phyloP scores from a whole-genome alignment of 768 basidiomycete species.

The Daedaleopsis sinensis region DNA sequence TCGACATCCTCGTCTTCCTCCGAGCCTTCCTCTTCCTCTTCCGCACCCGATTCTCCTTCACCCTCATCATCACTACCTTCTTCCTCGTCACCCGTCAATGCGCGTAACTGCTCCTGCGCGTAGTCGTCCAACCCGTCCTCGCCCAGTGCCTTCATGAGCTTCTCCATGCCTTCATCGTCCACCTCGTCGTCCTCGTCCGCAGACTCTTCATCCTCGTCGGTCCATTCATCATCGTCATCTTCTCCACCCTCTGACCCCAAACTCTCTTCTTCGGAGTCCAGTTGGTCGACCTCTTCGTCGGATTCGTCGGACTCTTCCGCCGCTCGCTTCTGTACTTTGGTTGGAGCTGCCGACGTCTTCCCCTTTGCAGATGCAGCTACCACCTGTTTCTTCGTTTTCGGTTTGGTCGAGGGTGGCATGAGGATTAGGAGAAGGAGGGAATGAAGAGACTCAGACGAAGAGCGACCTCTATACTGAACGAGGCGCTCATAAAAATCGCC shows the following conservation, averaged over 20 bases:
- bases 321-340: conserved; percentile 10
- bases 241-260: not conserved
- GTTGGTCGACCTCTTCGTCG: conserved; percentile 10
- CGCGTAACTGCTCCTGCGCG: conserved; percentile 56
- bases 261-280: not conserved
- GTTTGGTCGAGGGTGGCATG: conserved; percentile 12
- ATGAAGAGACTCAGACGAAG: not conserved
- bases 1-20: conserved; percentile 35
- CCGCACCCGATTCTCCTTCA: conserved; percentile 27
- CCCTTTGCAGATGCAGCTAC: not conserved
- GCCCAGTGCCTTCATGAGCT: conserved; percentile 58
- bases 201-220: conserved; percentile 13
- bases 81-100: conserved; percentile 40
- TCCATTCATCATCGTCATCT: conserved; percentile 2
- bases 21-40: conserved; percentile 29
- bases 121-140: conserved; percentile 71
- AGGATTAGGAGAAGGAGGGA: not conserved
- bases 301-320: conserved; percentile 7
- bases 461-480: not conserved
- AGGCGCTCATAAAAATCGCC: conserved; percentile 15
- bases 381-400: not conserved
- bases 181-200: conserved; percentile 43
- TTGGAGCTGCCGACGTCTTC: conserved; percentile 1
- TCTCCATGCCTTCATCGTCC: conserved; percentile 60
- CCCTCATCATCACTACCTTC: conserved; percentile 27